Evolutionary conservation across 2,329 filamentous ascomycete genomes (phyloP), one percentile per base, ranked within the genome.

Genomic region (Clonostachys solani): DNA sequence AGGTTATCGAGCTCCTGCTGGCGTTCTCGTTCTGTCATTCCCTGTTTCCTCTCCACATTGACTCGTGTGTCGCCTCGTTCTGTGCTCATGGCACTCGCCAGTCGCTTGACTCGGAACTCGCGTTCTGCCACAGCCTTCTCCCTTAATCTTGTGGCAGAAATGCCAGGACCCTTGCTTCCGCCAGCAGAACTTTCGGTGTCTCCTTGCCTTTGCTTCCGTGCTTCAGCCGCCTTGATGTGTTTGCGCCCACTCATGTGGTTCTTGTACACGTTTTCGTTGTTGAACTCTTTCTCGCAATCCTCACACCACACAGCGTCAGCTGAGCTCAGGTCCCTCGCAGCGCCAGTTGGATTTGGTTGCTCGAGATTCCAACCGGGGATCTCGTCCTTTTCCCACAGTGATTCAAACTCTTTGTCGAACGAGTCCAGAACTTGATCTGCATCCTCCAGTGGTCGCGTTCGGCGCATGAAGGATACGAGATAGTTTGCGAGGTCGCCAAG

Each of bases 1-100:
- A 96, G 72, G 41, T 92, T 91, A 47, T 96, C 92, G 12, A 96
- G 79, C 64, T 99, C 95, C 67, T 95, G 89, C 60, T 95, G 88
- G 13, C 94, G 86, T 66, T 99, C 94, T 33, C 91, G 85, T 62
- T 97, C 92, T 4, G 94, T 99, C 91, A 99, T 96, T 54, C 92
- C 92, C 64, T 95, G 90, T 66, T 90, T 94, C 45, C 94, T 87
- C 75, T 99, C 95, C 12, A 97, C 91, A 60, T 99, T 97, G 57
- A 94, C 86, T 43, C 88, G 82, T 0, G 94, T 97, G 60, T 96
- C 92, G 64, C 87, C 81, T 48, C 92, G 86, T 62, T 96, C 89
- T 13, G 86, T 87, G 62, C 88, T 86, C 82, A 99, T 94, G 5
- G 87, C 82, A 43, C 84, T 80, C 10, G 89, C 83, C 7, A 99